Base-by-base conservation (phyloP, 345 rosid species). In the Xanthoceras sorbifolium region DNA sequence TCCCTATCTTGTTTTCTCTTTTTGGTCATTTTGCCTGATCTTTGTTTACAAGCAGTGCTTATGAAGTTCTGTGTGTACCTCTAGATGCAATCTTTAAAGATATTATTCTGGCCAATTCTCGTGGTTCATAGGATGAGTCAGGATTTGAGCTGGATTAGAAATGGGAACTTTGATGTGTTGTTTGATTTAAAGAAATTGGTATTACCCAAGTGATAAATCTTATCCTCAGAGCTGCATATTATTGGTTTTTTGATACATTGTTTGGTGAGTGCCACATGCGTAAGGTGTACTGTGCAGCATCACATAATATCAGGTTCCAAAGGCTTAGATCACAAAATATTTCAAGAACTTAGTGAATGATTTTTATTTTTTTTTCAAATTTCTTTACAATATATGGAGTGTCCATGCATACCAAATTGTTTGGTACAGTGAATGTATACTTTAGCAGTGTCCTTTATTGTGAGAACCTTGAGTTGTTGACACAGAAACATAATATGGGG, bases 1-100 rank as follows among this genome's bases (percentile, higher is more conserved):
- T 76, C 67, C 14, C 3, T 64, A 9, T 63, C 76, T 44, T 26
- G 6, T 44, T 40, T 54, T 38, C 72, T 61, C 28, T 15, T 73
- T 48, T 65, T 2, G 20, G 8, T 60, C 32, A 60, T 55, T 55
- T 71, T 34, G 67, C 61, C 36, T 64, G 60, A 26, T 70, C 34
- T 75, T 64, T 32, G n/a, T 44, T 69, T 59, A 15, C 54, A 34
- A 44, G 20, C 42, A 4, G 11, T 67, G 46, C 26, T 14, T 71
- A 6, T 38, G 26, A 77, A 28, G 44, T 20, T 71, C 65, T 3
- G 48, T 40, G 59, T 9, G 28, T 48, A 60, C 40, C 25, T 60
- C 9, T 4, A 46, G 54, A 31, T 71, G 36, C n/a, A 40, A 32
- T 22, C 42, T 60, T 48, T 3, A 2, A n/a, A 50, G 62, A 9